Evolutionary conservation across 192 early-diverging fungal genomes (phyloP).

Genomic region (Coemansia sp.): DNA sequence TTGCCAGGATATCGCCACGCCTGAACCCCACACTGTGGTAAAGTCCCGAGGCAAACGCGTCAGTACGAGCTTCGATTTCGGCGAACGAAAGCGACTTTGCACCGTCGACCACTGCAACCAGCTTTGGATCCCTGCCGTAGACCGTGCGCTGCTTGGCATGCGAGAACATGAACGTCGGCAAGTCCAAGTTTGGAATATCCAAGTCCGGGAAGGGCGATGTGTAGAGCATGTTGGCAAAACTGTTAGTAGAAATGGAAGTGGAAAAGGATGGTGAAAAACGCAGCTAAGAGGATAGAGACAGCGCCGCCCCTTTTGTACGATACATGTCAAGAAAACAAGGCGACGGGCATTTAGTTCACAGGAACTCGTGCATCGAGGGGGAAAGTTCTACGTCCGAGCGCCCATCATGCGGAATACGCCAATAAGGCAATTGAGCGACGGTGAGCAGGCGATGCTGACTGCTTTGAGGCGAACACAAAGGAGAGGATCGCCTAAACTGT

Average conservation of each 20-base stretch:
- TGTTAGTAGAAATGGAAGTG: background rate
- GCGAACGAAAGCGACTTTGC: conserved; percentile 26
- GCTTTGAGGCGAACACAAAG: too few relatives aligned
- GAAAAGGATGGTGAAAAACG: background rate
- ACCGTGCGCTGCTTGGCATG: conserved; percentile 24
- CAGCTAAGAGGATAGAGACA: background rate
- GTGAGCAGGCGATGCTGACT: too few relatives aligned
- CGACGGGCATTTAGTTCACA: too few relatives aligned
- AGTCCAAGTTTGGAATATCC: conserved; percentile 37
- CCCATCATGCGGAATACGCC: background rate
- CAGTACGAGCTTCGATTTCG: conserved; percentile 24
- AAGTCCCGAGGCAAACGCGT: conserved; percentile 47
- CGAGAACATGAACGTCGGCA: conserved; percentile 46
- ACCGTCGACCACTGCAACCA: conserved; percentile 22
- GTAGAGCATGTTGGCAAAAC: conserved; percentile 41
- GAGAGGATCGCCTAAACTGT: too few relatives aligned
- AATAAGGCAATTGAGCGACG: background rate
- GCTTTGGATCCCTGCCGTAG: conserved; percentile 42
- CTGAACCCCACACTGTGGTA: conserved; percentile 59
- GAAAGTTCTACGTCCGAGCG: background rate
- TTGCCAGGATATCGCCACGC: conserved; percentile 70
- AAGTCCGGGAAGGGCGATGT: conserved; percentile 26
- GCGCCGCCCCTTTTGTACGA: background rate
- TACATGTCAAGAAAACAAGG: background rate
- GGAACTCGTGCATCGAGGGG: background rate